Evolutionary conservation across 257 asterid species (phyloP).

Genomic region (Haberlea rhodopensis): DNA sequence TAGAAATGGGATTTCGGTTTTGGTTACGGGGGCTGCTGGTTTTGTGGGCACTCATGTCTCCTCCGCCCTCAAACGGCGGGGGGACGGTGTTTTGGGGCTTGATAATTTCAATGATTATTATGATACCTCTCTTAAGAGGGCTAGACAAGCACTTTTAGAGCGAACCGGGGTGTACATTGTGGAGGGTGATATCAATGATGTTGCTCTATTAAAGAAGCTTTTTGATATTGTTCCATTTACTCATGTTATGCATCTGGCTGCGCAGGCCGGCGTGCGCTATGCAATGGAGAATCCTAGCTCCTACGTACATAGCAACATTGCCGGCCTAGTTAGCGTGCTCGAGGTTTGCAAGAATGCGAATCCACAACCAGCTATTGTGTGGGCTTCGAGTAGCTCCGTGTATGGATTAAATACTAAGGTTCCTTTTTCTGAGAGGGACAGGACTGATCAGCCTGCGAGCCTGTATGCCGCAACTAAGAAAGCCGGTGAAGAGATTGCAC

Average conservation of each 20-base stretch:
- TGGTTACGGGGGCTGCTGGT: constrained; percentile 31
- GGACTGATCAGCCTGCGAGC: constrained; percentile 30
- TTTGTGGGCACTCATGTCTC: constrained; percentile 29
- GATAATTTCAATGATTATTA: constrained; percentile 28
- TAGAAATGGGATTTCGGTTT: constrained; percentile 23
- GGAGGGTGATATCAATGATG: constrained; percentile 28
- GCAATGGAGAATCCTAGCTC: constrained; percentile 35
- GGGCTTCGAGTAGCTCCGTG: constrained; percentile 32
- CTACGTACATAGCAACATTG: constrained; percentile 30
- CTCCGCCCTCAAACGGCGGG: constrained; percentile 26
- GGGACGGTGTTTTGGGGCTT: constrained; percentile 25
- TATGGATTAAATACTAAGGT: constrained; percentile 29
- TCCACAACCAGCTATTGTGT: constrained; percentile 32
- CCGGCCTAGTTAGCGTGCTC: constrained; percentile 26
- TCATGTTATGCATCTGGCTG: constrained; percentile 32
- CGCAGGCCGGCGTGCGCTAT: constrained; percentile 31
- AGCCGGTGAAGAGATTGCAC: constrained; percentile 30
- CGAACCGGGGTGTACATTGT: constrained; percentile 25
- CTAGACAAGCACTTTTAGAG: constrained; percentile 17
- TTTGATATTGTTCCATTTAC: constrained; percentile 28
- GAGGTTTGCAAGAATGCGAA: constrained; percentile 29
- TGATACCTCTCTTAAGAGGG: constrained; percentile 24
- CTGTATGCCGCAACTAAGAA: constrained; percentile 33
- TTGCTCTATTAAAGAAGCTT: constrained; percentile 15
- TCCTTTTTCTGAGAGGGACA: constrained; percentile 28